phyloP scores from a whole-genome alignment of 371 early-diverging fungal genomes.

The Mortierella sp. region DNA sequence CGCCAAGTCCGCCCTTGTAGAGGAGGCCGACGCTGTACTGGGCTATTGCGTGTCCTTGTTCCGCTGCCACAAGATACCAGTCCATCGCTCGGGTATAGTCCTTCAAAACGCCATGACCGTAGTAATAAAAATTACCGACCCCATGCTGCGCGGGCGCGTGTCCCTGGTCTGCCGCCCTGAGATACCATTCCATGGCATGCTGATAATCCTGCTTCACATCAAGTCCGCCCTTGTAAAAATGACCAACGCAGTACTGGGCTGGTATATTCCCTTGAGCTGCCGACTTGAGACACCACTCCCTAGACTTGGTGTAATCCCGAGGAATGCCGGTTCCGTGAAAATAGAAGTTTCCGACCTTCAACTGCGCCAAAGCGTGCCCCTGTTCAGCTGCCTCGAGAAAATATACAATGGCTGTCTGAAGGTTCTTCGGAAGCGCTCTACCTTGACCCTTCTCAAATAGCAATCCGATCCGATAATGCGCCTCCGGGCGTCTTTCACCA shows the following conservation, averaged over 20 bases:
- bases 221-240: neutral
- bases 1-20: neutral
- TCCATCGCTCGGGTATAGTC: neutral
- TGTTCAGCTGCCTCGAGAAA: neutral
- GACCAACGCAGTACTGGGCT: neutral
- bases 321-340: neutral
- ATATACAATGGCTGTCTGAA: conserved; percentile 27
- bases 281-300: neutral
- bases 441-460: neutral
- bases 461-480: neutral
- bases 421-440: neutral
- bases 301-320: neutral
- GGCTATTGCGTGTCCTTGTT: neutral
- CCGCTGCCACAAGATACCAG: neutral
- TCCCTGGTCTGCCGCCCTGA: neutral
- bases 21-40: neutral
- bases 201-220: neutral
- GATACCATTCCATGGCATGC: conserved; percentile 6
- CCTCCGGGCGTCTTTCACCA: neutral
- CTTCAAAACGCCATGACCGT: neutral
- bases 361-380: neutral
- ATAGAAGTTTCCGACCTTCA: neutral
- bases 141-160: neutral
- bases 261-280: neutral
- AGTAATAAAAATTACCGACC: neutral